Base-by-base conservation (phyloP, 768 basidiomycete species). In the Agrocybe pediades region DNA sequence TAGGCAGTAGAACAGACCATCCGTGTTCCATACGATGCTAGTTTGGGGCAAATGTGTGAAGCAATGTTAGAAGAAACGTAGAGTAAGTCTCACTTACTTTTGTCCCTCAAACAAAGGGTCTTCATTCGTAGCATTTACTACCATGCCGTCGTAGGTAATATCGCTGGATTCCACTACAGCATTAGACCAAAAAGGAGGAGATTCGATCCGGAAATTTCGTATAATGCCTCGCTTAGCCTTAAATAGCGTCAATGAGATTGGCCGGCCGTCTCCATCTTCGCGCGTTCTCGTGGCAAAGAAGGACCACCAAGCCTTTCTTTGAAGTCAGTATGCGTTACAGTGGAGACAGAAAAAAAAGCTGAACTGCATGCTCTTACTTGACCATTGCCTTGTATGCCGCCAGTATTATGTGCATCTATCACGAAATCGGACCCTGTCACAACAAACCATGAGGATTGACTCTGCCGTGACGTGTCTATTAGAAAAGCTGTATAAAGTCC, bases 401-500 rank as follows among this genome's bases (percentile, higher is more conserved):
- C 83, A 1, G 69, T 72, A 59, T 75, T 74, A 61, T 84, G 80
- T 2, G 76, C 84, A 61, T 84, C 78, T 55, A 85, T 74, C 15
- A 69, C 69, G 53, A 85, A 85, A 67, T 84, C 74, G 25, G 68
- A 67, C 2, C 83, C 83, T 3, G 82, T 82, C 29, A 85, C 70
- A 46, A 85, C 79, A 58, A 85, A 85, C 81, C 83, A 85, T 6
- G 84, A 85, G 1, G 83, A 80, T 70, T 85, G 84, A 57, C 69
- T 77, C 80, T 84, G 47, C 15, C 40, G 13, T 25, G 24, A 9
- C 2, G 19, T 17, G n/a, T 30, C 7, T 19, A 9, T 50, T 11
- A 23, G 7, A 11, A 27, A 5, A 19, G 9, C 1, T 29, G 43
- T 1, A 42, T 17, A 6, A 24, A 44, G 16, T 19, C 6, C 48